Evolutionary conservation across 306 rosid species (phyloP), one percentile per base, ranked within the genome.

Genomic region (Macrotyloma uniflorum): DNA sequence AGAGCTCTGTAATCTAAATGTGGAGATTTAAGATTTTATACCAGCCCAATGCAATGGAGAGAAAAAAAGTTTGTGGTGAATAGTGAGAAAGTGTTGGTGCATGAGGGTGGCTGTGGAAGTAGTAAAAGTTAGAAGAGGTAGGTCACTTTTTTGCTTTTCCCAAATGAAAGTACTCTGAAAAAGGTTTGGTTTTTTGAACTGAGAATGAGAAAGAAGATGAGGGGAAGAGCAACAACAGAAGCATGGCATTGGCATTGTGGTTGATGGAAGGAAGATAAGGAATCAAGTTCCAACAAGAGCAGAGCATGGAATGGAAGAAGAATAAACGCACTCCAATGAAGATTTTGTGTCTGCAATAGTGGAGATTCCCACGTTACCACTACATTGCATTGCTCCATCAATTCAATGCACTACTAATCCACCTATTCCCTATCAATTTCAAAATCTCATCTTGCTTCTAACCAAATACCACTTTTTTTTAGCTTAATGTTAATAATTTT

Each of bases 321-420:
- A 82, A 88, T 86, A 84, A 86, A 80, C 94, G 88, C 85, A 86
- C 88, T 85, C 92, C 97, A 82, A 91, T 77, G 73, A 88, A 83
- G 97, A 91, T 90, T 79, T 81, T 66, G 79, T 70, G 75, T 38
- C 83, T 28, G 26, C 33, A 5, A 67, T 7, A 69, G 77, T 71
- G 72, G 61, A 78, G 76, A 76, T 87, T 86, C 85, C 85, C 83
- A 78, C 46, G 33, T n/a, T 63, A 36, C 59, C 55, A 70, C 57
- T 71, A n/a, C 65, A 15, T 33, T 14, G 51, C 23, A n/a, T 19
- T 63, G 47, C 69, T 13, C 26, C 38, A 6, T 42, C 16, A 42
- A 36, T 6, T 36, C 40, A 36, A 0, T n/a, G n/a, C n/a, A n/a
- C n/a, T n/a, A n/a, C 38, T 33, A 6, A 7, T 33, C 38, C 8